Evolutionary conservation across 768 basidiomycete species (phyloP), one percentile per base, ranked within the genome.

Genomic region (Termitomyces sp.): DNA sequence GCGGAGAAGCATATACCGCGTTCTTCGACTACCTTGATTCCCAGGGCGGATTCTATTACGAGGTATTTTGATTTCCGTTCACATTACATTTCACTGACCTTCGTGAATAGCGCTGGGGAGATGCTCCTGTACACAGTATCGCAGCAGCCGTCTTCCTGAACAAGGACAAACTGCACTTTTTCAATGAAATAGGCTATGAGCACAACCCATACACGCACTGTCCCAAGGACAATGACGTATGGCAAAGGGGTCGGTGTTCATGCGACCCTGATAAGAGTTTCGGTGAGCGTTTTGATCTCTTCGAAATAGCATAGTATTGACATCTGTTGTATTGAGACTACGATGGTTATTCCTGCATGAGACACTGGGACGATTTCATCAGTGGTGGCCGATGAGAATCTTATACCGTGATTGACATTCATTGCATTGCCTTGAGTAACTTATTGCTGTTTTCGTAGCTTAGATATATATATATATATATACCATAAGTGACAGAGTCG

Each of bases 91-190:
- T 71, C 71, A 76, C 76, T 44, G 0, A 51, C 9, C 20, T 32
- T 77, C 77, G 7, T 75, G 79, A 26, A 24, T 59, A 88, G 81
- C 81, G 88, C 10, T 90, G 88, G 89, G 92, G 92, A 12, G 92
- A 93, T 66, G 92, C 92, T 0, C 91, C 90, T 0, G 87, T 94
- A 0, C 92, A 94, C 65, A 87, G 85, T 36, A 89, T 94, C 54
- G 92, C 83, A 3, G 91, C 86, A 1, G 81, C 90, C 0, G 71
- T 94, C 26, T 88, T 94, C 64, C 79, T 84, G 4, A 71, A 74
- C 22, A 85, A 83, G 63, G 79, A 85, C n/a, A 84, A 88, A 64
- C 76, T 93, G 26, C 88, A 92, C 64, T 92, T 88, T 70, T 94
- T 94, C 68, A 71, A 76, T 49, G 88, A 94, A 63, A 92, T 94